Percentiles rank a stretch among this genome's conserved stretches.
Conservation (phyloP, 257 asterid species). For the Rhazya stricta region DNA sequence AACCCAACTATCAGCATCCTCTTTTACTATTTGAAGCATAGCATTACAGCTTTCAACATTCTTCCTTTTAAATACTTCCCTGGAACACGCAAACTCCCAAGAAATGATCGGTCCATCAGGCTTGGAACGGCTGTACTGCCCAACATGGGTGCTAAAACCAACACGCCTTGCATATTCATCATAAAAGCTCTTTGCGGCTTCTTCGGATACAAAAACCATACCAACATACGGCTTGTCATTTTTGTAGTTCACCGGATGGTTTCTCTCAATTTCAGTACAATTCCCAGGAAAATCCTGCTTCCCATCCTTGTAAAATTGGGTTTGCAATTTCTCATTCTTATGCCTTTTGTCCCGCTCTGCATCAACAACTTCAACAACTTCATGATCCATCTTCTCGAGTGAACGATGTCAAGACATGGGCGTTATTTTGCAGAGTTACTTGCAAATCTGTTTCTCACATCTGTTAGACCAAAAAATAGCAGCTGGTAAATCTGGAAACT, state of each 20-base stretch:
- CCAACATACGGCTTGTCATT: conserved; percentile 54
- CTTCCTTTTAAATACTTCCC: conserved; percentile 52
- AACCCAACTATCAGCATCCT: conserved; percentile 50
- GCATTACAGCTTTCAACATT: conserved; percentile 63
- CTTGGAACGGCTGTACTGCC: conserved; percentile 47
- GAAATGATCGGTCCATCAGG: conserved; percentile 61
- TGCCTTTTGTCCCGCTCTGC: conserved; percentile 41
- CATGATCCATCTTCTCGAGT: conserved; percentile 22
- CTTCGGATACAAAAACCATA: conserved; percentile 71
- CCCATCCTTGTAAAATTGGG: conserved; percentile 31
- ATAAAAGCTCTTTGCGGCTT: conserved; percentile 61
- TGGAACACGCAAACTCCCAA: conserved; percentile 65
- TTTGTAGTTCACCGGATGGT: conserved; percentile 37
- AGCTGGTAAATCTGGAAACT: background rate
- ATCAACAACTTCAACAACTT: conserved; percentile 33
- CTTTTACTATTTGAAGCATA: conserved; percentile 52
- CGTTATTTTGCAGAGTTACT: background rate
- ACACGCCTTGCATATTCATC: conserved; percentile 57
- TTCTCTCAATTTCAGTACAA: conserved; percentile 25
- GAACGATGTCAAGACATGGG: background rate
- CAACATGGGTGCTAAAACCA: conserved; percentile 65
- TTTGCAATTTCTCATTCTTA: conserved; percentile 31
- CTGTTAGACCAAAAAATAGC: background rate
- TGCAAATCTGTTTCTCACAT: background rate
- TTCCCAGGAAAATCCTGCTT: conserved; percentile 28